Conservation (phyloP, 2,329 filamentous ascomycete species). For the Venturiaceae sp. region DNA sequence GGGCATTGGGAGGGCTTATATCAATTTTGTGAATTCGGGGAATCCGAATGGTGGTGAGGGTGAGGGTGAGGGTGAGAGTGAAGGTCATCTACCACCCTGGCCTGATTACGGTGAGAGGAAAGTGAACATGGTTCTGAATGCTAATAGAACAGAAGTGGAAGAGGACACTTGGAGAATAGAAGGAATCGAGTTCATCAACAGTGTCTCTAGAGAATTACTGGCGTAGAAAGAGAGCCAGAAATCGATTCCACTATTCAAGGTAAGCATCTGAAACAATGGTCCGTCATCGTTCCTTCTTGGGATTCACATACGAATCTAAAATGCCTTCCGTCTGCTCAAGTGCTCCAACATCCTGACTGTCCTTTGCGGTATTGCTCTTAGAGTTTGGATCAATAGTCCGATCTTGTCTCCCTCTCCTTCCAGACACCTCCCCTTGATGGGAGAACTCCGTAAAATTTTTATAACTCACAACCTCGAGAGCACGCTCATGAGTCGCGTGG, state of each 20-base stretch:
- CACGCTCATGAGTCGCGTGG: neutral
- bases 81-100: neutral
- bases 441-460: neutral
- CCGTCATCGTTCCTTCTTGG: neutral
- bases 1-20: neutral
- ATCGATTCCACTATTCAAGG: too few relatives aligned
- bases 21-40: neutral
- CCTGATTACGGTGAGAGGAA: neutral
- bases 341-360: neutral
- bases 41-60: neutral
- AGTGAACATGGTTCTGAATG: constrained; percentile 2
- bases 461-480: neutral
- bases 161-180: neutral
- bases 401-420: neutral
- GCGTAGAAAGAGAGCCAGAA: too few relatives aligned
- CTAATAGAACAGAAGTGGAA: neutral
- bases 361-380: neutral
- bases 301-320: neutral
- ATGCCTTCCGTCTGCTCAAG: neutral
- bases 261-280: too few relatives aligned
- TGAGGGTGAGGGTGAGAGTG: neutral
- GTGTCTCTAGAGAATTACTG: neutral
- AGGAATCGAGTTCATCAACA: neutral
- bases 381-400: neutral
- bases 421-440: neutral